Evolutionary conservation across 1,284 basidiomycete species (phyloP).

Genomic region (Naganishia sp.): DNA sequence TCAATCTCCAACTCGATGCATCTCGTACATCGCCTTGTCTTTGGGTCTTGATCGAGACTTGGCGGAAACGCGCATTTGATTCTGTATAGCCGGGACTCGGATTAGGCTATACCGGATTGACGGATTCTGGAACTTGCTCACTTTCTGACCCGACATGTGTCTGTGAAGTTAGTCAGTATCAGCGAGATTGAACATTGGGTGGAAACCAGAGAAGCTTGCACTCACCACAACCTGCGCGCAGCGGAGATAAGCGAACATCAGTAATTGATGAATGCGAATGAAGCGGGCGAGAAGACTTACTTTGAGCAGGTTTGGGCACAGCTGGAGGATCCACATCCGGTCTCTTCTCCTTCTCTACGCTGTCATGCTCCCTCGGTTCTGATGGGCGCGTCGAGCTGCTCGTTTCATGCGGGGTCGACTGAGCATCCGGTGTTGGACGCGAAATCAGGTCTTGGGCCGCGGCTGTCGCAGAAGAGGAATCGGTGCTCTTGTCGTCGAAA

Average conservation of each 20-base stretch:
- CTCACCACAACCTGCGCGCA: conserved; percentile 22
- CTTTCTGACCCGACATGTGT: conserved; percentile 29
- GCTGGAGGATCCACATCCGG: neutral
- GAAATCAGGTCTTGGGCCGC: neutral
- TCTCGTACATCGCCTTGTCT: conserved; percentile 14
- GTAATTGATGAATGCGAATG: too few species aligned
- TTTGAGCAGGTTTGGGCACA: conserved; percentile 8
- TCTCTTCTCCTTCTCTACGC: neutral
- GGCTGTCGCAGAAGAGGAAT: neutral
- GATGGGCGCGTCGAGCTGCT: neutral
- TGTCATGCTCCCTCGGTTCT: neutral
- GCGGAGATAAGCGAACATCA: neutral
- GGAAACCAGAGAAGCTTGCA: neutral
- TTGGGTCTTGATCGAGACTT: neutral
- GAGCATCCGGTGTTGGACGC: too few species aligned
- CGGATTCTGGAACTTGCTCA: neutral
- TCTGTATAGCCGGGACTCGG: neutral
- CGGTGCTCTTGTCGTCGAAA: neutral
- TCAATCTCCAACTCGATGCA: conserved; percentile 26
- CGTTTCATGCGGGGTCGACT: conserved; percentile 1
- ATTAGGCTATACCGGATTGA: neutral
- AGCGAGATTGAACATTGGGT: neutral
- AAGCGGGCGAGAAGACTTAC: neutral
- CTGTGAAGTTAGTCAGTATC: conserved; percentile 1
- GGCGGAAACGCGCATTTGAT: conserved; percentile 28